phyloP scores from a whole-genome alignment of 2,329 filamentous ascomycete genomes.

The Phyllosticta citriasiana region DNA sequence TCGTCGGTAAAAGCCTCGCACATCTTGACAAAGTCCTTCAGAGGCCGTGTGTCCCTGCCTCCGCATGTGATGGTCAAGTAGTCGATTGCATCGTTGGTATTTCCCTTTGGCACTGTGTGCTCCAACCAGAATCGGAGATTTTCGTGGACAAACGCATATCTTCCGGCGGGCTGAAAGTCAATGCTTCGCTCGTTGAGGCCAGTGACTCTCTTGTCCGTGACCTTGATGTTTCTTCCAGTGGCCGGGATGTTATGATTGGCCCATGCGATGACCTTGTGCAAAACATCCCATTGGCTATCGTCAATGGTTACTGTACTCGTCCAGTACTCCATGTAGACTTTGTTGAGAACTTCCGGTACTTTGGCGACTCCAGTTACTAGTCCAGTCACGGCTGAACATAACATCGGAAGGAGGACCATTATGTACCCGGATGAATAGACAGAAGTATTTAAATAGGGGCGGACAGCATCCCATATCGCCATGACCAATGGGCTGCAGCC shows the following conservation, averaged over 20 bases:
- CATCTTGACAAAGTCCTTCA: not conserved
- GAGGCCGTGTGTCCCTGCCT: not conserved
- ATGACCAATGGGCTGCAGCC: not conserved
- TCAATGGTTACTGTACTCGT: not conserved
- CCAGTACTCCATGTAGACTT: not conserved
- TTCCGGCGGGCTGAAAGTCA: not conserved
- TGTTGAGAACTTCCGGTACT: not conserved
- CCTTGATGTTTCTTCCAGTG: not conserved
- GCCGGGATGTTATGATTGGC: not conserved
- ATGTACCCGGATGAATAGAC: no score
- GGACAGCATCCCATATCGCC: no score
- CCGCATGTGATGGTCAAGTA: not conserved
- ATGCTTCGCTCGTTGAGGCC: not conserved
- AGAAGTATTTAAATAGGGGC: no score
- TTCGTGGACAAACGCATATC: not conserved
- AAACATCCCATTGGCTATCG: not conserved
- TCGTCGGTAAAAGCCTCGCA: not conserved
- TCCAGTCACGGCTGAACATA: no score
- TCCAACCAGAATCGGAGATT: not conserved
- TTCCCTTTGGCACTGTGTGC: not conserved
- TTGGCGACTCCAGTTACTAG: not conserved
- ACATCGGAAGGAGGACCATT: no score
- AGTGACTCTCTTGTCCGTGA: not conserved
- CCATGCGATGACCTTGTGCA: not conserved
- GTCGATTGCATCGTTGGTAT: not conserved